phyloP scores from a whole-genome alignment of 768 basidiomycete genomes.

The Psilocybe sp. region DNA sequence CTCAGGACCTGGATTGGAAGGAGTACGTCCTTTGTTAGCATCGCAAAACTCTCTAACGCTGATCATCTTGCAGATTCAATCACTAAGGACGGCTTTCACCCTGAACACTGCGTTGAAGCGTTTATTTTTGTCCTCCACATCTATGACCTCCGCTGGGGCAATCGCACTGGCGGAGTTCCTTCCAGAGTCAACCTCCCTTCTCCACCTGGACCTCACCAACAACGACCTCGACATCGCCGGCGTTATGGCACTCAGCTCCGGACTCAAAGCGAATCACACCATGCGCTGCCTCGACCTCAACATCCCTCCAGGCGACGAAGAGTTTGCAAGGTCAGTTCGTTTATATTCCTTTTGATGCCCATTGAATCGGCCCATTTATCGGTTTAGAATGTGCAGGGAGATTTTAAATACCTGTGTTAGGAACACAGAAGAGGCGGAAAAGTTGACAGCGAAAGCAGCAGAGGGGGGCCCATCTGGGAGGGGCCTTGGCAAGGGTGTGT shows the following conservation, averaged over 20 bases:
- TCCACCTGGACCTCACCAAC: slow-evolving; percentile 88
- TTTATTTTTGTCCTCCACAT: slow-evolving; percentile 84
- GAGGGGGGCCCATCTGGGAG: slow-evolving; percentile 34
- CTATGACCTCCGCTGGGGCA: slow-evolving; percentile 77
- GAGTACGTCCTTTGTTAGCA: slow-evolving; percentile 49
- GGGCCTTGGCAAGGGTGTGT: slow-evolving; percentile 67
- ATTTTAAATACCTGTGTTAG: slow-evolving; percentile 89
- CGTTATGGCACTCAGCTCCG: slow-evolving; percentile 87
- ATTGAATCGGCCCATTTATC: slow-evolving; percentile 8
- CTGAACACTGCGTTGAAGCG: slow-evolving; percentile 90
- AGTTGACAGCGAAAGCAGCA: slow-evolving; percentile 26
- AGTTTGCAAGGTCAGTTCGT: slow-evolving; percentile 59
- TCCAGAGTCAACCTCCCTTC: slow-evolving; percentile 80
- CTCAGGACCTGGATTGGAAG: slow-evolving; percentile 84
- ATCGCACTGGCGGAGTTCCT: slow-evolving; percentile 96
- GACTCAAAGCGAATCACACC: slow-evolving; percentile 78
- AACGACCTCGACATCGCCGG: slow-evolving; percentile 87
- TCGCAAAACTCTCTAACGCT: neutral
- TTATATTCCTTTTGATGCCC: slow-evolving; percentile 3
- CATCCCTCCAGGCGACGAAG: slow-evolving; percentile 83
- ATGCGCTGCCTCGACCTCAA: slow-evolving; percentile 93
- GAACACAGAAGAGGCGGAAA: slow-evolving; percentile 87
- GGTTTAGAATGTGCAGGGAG: slow-evolving; percentile 73
- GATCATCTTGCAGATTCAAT: slow-evolving; percentile 57
- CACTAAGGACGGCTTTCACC: slow-evolving; percentile 89